Evolutionary conservation across 1,284 basidiomycete genomes (phyloP).

Genomic region (Rhodofomes roseus): DNA sequence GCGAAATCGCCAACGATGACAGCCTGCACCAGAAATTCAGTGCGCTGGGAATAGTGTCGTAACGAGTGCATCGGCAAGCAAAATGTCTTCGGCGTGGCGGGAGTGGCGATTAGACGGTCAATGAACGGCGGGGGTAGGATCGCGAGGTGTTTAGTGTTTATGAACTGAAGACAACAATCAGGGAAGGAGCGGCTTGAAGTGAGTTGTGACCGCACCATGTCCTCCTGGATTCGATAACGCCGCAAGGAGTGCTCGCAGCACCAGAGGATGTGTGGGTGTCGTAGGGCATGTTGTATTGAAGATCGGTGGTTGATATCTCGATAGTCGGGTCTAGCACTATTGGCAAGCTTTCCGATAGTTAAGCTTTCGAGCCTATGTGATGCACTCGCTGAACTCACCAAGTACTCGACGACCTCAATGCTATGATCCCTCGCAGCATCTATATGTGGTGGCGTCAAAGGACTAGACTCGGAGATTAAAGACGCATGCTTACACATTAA

Average conservation of each 20-base stretch:
- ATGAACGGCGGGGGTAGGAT: slow-evolving; percentile 17
- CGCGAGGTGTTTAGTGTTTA: slow-evolving; percentile 20
- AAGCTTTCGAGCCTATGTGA: not conserved
- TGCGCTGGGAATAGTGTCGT: slow-evolving; percentile 20
- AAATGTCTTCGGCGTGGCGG: not conserved
- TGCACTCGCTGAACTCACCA: slow-evolving; percentile 41
- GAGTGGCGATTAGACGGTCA: slow-evolving; percentile 1
- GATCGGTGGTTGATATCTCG: slow-evolving; percentile 66
- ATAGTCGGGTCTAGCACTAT: slow-evolving; percentile 68
- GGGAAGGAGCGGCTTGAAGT: not conserved
- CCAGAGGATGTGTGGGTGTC: slow-evolving; percentile 60
- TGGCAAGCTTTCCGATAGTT: slow-evolving; percentile 43
- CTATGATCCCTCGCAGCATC: slow-evolving; percentile 72
- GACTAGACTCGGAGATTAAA: not conserved
- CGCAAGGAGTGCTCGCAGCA: slow-evolving; percentile 64
- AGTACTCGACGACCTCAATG: slow-evolving; percentile 52
- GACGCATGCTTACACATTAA: slow-evolving; percentile 64
- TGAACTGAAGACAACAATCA: slow-evolving; percentile 15
- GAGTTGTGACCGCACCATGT: slow-evolving; percentile 38
- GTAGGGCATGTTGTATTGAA: slow-evolving; percentile 60
- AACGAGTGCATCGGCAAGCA: slow-evolving; percentile 12
- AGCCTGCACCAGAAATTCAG: slow-evolving; percentile 49
- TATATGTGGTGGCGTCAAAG: slow-evolving; percentile 27
- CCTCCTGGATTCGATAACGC: slow-evolving; percentile 52
- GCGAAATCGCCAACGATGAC: slow-evolving; percentile 45